These are phyloP conservation scores for Cryphonectria parasitica DNA, from an alignment of 2,329 filamentous ascomycete genomes.

Conservation along the genomic window DNA sequence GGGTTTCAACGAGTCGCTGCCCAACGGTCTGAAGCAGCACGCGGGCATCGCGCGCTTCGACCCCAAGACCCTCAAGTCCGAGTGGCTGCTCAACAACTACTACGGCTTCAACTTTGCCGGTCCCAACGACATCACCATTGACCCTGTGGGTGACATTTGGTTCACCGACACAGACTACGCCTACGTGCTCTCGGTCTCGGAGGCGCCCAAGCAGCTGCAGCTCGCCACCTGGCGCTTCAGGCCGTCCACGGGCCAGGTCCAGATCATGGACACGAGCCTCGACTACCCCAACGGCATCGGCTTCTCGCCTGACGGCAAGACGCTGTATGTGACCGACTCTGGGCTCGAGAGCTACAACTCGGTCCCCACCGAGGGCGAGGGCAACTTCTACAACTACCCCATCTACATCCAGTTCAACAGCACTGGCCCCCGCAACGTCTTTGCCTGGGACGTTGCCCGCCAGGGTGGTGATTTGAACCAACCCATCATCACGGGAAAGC, in stretches of 20 bases:
- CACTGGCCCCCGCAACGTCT: slow-evolving; percentile 3
- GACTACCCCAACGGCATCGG: slow-evolving; percentile 7
- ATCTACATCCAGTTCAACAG: slow-evolving; percentile 10
- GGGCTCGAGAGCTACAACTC: slow-evolving; percentile 4
- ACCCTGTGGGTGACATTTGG: slow-evolving; percentile 1
- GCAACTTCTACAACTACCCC: slow-evolving; percentile 8
- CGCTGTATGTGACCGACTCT: slow-evolving; percentile 5
- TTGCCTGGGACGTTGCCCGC: slow-evolving; percentile 5
- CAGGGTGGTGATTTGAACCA: slow-evolving; percentile 4
- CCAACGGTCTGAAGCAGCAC: slow-evolving; percentile 5
- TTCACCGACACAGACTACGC: slow-evolving; percentile 8
- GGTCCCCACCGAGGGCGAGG: neutral
- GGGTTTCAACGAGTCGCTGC: neutral
- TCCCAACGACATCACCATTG: slow-evolving; percentile 3
- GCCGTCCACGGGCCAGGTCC: slow-evolving; percentile 5
- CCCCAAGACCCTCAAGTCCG: slow-evolving; percentile 1
- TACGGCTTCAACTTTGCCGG: slow-evolving; percentile 10
- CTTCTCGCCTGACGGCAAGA: slow-evolving; percentile 5
- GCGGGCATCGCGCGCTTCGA: neutral
- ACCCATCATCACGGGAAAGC: slow-evolving; percentile 1
- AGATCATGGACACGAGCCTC: slow-evolving; percentile 3
- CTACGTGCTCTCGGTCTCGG: neutral
- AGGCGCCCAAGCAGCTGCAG: slow-evolving; percentile 5
- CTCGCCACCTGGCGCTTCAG: slow-evolving; percentile 4
- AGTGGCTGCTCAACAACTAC: slow-evolving; percentile 9